Evolutionary conservation across 2,329 filamentous ascomycete species (phyloP), one percentile per base, ranked within the genome.

Genomic region (Claviceps sorghi): DNA sequence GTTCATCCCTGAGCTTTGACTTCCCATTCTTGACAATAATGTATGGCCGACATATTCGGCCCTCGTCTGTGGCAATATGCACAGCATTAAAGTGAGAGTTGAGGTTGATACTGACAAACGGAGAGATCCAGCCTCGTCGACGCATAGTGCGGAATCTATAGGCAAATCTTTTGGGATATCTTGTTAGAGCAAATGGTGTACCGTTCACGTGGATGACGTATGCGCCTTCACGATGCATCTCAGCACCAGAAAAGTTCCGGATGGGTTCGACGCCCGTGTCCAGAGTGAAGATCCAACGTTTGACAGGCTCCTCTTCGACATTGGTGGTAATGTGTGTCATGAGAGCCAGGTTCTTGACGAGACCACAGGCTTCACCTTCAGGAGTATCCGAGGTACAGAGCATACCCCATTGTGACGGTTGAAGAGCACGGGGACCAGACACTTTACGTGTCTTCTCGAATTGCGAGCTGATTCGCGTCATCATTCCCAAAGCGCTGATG

Each of bases 251-350:
- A 56, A 79, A 79, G 59, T 77, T 76, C 38, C 84, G 83, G 49
- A 94, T 80, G 3, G 83, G 82, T 57, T 85, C 82, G 36, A 95
- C 86, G 53, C 91, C 87, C 2, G 88, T 84, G 45, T 95, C 90
- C 29, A 97, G 76, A 52, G 87, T 83, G 64, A 90, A 93, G 1
- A 96, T 83, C 65, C 94, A 82, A 61, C 88, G 84, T 61, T 83
- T 84, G 17, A 98, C 87, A 1, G 93, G 90, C 19, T 82, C 88
- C 64, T 97, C 93, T 53, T 96, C 89, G 53, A 95, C 88, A 57
- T 95, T 88, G 1, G 93, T 98, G 0, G 93, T 98, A 60, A 98
- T 97, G 64, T 98, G 94, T 50, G 94, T 98, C 93, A 98, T 98
- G 53, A 98, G 75, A 9, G 93, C 93, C 72, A 98, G 70, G 64